Percentiles rank a stretch among this genome's conserved stretches.
Evolutionary conservation across 352 stramenopile species (phyloP).

Genomic region (Globisporangium acanthophoron): DNA sequence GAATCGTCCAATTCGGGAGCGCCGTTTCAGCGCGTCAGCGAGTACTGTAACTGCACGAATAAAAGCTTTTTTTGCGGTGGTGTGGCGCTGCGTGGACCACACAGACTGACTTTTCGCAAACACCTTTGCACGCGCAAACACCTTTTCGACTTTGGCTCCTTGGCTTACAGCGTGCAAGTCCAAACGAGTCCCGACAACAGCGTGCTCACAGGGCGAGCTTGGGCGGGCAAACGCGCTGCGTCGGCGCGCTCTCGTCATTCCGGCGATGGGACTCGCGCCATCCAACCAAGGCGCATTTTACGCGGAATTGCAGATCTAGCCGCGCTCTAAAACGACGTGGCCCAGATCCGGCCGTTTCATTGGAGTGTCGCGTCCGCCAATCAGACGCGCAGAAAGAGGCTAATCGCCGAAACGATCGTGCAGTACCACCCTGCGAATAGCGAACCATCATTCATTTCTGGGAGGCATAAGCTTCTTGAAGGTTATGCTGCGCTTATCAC

Average conservation of each 20-base stretch:
- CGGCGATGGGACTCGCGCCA: not conserved
- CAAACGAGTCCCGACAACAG: not conserved
- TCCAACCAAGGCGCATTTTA: not conserved
- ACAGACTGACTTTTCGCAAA: not conserved
- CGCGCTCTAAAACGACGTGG: not conserved
- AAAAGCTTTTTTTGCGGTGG: not conserved
- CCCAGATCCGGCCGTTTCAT: not conserved
- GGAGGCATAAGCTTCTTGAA: not conserved
- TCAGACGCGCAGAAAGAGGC: not conserved
- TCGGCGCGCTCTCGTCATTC: not conserved
- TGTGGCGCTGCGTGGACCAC: not conserved
- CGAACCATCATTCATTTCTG: no score
- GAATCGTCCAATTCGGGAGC: not conserved
- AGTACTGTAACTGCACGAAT: not conserved
- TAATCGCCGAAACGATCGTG: not conserved
- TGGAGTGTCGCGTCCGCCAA: not conserved
- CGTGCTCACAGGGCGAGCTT: not conserved
- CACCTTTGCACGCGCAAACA: not conserved
- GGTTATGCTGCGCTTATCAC: no score
- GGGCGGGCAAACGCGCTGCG: not conserved
- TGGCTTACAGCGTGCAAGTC: no score
- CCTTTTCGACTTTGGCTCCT: no score
- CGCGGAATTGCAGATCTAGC: not conserved
- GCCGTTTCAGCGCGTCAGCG: not conserved
- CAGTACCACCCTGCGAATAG: not conserved